Evolutionary conservation across 2,329 filamentous ascomycete genomes (phyloP), one percentile per base, ranked within the genome.

Genomic region (Cercospora sp.): DNA sequence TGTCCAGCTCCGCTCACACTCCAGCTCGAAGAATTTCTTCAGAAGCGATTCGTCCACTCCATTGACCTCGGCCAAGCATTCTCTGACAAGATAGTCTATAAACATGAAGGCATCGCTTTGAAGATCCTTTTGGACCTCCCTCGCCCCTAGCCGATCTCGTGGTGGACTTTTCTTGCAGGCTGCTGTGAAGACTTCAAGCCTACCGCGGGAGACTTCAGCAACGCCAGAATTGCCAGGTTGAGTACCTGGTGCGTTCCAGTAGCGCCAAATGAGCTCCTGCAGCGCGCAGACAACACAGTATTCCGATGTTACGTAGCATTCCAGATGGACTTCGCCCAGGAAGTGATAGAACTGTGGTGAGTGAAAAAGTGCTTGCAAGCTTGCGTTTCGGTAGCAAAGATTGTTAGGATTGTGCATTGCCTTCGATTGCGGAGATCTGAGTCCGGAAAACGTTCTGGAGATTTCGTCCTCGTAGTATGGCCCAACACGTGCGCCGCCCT

Each of bases 351-450:
- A 71, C 1, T 48, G 63, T 30, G 69, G 66, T 3, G 42, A 30
- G 6, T 71, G 69, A 23, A 71, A 62, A 6, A 71, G 48, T 16
- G 64, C 61, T 59, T 71, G 69, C 16, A 71, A 18, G n/a, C 60
- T 36, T 5, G 69, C 64, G 26, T 65, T 67, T 3, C 67, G 60
- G 45, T 68, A 71, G 64, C 69, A 71, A 12, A 67, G 42, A 10
- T 62, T 63, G 6, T 48, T 33, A 3, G 60, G 26, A 26, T 73
- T 73, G 23, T 36, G 12, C 7, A 72, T 57, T 18, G 65, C 70
- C 33, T 70, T 69, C 7, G 59, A 63, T 16, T 8, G 20, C 12
- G 62, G 31, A 8, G 30, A 13, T 28, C 13, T 30, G 23, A 60
- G 5, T 5, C 36, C 3, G 13, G 66, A 62, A 57, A 66, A 70